A percentile compares a stretch with the other conserved stretches of the same genome.
Conservation (phyloP, 352 stramenopile species). For the Pythium phragmiticola region DNA sequence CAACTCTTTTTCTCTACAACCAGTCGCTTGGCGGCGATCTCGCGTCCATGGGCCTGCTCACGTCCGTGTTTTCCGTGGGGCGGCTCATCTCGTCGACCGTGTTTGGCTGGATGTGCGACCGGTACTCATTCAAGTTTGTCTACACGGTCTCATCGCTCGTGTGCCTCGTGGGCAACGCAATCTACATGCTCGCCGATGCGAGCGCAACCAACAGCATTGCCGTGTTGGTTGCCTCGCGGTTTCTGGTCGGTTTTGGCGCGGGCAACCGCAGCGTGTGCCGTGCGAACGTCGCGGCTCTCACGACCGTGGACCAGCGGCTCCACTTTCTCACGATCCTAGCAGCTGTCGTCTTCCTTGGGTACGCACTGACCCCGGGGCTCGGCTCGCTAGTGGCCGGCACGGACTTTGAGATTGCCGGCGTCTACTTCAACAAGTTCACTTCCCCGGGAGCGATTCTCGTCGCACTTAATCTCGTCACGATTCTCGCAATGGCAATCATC, state of each 20-base stretch:
- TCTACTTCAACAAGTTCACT: slow-evolving; percentile 81
- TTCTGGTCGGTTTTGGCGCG: slow-evolving; percentile 75
- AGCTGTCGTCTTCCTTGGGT: slow-evolving; percentile 75
- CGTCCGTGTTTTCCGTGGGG: slow-evolving; percentile 77
- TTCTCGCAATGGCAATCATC: slow-evolving; percentile 55
- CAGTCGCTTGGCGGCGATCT: slow-evolving; percentile 75
- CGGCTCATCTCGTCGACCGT: slow-evolving; percentile 76
- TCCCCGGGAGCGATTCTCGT: slow-evolving; percentile 62
- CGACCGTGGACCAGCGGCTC: slow-evolving; percentile 65
- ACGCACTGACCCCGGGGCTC: slow-evolving; percentile 68
- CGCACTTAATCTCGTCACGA: slow-evolving; percentile 59
- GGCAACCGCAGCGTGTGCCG: slow-evolving; percentile 79
- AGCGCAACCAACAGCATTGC: slow-evolving; percentile 58
- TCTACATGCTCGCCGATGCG: slow-evolving; percentile 69
- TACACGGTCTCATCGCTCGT: slow-evolving; percentile 77
- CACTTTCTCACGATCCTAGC: slow-evolving; percentile 73
- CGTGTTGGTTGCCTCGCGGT: slow-evolving; percentile 56
- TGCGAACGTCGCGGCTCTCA: slow-evolving; percentile 70
- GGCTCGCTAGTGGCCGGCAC: slow-evolving; percentile 63
- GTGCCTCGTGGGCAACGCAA: slow-evolving; percentile 76
- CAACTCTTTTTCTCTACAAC: slow-evolving; percentile 84
- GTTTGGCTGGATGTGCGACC: slow-evolving; percentile 85
- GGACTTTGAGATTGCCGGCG: slow-evolving; percentile 43
- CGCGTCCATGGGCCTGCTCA: slow-evolving; percentile 79
- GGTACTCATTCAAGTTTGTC: slow-evolving; percentile 74